Percentiles rank a stretch among this genome's conserved stretches.
These are phyloP conservation scores for Onygenales sp. DNA, from an alignment of 2,329 filamentous ascomycete species.

Conservation along the genomic window DNA sequence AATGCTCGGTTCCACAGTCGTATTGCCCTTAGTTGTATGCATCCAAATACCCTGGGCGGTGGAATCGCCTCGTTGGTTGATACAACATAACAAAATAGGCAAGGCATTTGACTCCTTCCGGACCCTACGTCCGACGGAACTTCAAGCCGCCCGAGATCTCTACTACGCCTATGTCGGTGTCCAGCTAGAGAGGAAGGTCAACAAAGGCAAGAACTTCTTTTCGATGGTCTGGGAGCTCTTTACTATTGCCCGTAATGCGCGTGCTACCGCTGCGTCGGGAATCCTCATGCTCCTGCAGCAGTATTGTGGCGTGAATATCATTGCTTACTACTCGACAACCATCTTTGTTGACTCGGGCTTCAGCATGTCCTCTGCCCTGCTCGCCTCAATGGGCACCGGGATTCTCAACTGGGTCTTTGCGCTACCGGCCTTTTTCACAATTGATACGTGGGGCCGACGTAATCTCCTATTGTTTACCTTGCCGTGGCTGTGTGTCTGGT, in stretches of 20 bases:
- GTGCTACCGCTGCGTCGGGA: slow-evolving; percentile 50
- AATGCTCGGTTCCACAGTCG: slow-evolving; percentile 59
- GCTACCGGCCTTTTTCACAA: slow-evolving; percentile 54
- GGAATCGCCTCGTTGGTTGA: slow-evolving; percentile 41
- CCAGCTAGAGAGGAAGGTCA: slow-evolving; percentile 45
- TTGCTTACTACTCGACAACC: slow-evolving; percentile 52
- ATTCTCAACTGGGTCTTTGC: slow-evolving; percentile 58
- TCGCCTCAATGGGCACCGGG: slow-evolving; percentile 51
- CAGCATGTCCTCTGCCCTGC: slow-evolving; percentile 40
- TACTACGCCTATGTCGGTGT: slow-evolving; percentile 46
- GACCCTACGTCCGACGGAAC: slow-evolving; percentile 33
- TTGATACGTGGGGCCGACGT: slow-evolving; percentile 58
- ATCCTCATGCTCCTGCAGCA: slow-evolving; percentile 60
- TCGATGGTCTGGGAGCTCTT: slow-evolving; percentile 38
- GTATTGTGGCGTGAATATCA: slow-evolving; percentile 44
- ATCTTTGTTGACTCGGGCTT: slow-evolving; percentile 50
- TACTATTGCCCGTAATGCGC: slow-evolving; percentile 52
- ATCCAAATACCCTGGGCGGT: slow-evolving; percentile 55
- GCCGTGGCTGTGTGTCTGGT: slow-evolving; percentile 49
- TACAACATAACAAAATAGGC: slow-evolving; percentile 32
- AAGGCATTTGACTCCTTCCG: slow-evolving; percentile 36
- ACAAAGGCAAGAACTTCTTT: slow-evolving; percentile 39
- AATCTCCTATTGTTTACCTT: slow-evolving; percentile 56
- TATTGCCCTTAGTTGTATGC: slow-evolving; percentile 51
- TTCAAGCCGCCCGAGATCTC: slow-evolving; percentile 36